These are phyloP conservation scores for Xylaria flabelliformis DNA, from an alignment of 495 filamentous ascomycete genomes.

Conservation along the genomic window DNA sequence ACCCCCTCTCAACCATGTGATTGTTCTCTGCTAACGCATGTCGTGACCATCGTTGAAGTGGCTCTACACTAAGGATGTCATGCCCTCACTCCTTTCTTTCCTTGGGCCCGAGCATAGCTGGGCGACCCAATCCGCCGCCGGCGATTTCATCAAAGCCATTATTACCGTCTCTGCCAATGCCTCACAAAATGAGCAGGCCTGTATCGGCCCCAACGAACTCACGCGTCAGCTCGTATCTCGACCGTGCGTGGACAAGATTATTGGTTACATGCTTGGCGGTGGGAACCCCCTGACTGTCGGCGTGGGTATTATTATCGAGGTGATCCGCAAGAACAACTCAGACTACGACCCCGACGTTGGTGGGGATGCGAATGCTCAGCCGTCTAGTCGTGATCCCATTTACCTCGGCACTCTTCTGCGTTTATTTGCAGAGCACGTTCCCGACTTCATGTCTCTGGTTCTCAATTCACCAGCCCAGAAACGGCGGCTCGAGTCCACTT, in stretches of 20 bases:
- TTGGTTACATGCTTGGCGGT: slow-evolving; percentile 89
- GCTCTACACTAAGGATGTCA: slow-evolving; percentile 90
- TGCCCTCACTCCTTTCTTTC: slow-evolving; percentile 86
- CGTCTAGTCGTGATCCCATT: slow-evolving; percentile 89
- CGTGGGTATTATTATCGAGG: slow-evolving; percentile 96
- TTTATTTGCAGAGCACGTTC: slow-evolving; percentile 88
- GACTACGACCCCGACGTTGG: slow-evolving; percentile 95
- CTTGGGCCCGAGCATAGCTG: slow-evolving; percentile 80
- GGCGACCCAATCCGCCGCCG: slow-evolving; percentile 93
- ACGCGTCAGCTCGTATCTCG: slow-evolving; percentile 95
- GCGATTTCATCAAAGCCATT: slow-evolving; percentile 97
- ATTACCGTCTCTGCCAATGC: slow-evolving; percentile 99
- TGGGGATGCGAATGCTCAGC: slow-evolving; percentile 74
- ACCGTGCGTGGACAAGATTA: slow-evolving; percentile 78
- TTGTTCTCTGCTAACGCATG: neutral
- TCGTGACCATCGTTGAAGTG: slow-evolving; percentile 62
- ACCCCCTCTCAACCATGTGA: too few species aligned
- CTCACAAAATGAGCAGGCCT: slow-evolving; percentile 95
- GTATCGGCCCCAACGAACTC: slow-evolving; percentile 96
- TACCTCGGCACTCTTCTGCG: slow-evolving; percentile 94
- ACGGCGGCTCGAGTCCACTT: slow-evolving; percentile 65
- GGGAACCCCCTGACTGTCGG: slow-evolving; percentile 96
- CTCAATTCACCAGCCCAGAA: slow-evolving; percentile 65
- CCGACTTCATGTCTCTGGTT: slow-evolving; percentile 92
- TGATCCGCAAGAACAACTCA: slow-evolving; percentile 99